phyloP scores from a whole-genome alignment of 768 basidiomycete genomes.

The Pulveroboletus frians region DNA sequence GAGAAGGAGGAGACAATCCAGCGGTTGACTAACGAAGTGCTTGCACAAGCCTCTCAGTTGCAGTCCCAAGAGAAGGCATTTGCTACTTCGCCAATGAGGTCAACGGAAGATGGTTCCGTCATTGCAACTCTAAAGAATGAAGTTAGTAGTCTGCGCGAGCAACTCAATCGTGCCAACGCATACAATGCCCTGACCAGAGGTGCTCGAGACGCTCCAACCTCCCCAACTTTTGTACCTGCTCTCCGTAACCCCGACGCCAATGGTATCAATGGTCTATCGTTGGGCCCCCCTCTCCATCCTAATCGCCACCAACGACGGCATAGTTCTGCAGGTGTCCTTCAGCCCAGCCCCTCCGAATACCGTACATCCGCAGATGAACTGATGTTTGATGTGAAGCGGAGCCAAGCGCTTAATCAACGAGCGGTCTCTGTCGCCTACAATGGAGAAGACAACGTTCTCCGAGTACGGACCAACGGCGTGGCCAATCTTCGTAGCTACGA shows the following conservation, averaged over 20 bases:
- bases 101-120: conserved; percentile 79
- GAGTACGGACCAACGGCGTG: conserved; percentile 60
- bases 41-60: conserved; percentile 66
- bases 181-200: conserved; percentile 81
- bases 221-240: conserved; percentile 82
- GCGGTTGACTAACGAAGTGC: conserved; percentile 73
- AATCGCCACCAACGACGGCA: conserved; percentile 77
- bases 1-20: conserved; percentile 86
- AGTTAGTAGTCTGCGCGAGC: conserved; percentile 87
- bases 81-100: conserved; percentile 59
- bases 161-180: conserved; percentile 93
- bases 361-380: conserved; percentile 76
- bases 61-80: conserved; percentile 71
- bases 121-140: conserved; percentile 89
- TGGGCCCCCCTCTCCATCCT: conserved; percentile 30
- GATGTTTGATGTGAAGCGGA: conserved; percentile 68
- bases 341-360: conserved; percentile 52
- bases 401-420: conserved; percentile 66
- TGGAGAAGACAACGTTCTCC: conserved; percentile 69
- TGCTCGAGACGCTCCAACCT: conserved; percentile 66
- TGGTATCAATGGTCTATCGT: conserved; percentile 40
- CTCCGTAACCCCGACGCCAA: conserved; percentile 51
- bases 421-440: conserved; percentile 88
- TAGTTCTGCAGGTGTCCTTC: conserved; percentile 78
- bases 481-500: conserved; percentile 73